Evolutionary conservation across 2,329 filamentous ascomycete genomes (phyloP).

Genomic region (Ilyonectria robusta): DNA sequence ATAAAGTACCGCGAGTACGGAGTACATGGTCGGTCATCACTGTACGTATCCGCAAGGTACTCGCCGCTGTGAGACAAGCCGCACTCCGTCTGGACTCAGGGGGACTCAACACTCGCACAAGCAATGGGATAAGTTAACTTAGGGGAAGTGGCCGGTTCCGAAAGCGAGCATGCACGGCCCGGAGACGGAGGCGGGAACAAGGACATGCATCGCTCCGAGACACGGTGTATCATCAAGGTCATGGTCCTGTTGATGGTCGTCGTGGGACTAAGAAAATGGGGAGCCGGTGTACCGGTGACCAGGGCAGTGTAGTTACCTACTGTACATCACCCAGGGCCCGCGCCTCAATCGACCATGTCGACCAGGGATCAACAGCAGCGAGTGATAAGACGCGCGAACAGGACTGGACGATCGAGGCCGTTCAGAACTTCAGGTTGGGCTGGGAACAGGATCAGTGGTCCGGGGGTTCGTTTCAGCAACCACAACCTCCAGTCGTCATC

Average conservation of each 20-base stretch:
- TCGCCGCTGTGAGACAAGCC: not conserved
- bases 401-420: not conserved
- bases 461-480: slow-evolving; percentile 1
- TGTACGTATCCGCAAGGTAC: not conserved
- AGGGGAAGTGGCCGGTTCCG: not conserved
- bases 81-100: not conserved
- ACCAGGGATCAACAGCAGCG: not conserved
- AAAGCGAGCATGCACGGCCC: slow-evolving; percentile 12
- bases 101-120: not conserved
- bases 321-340: not conserved
- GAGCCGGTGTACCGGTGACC: slow-evolving; percentile 23
- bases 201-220: slow-evolving; percentile 12
- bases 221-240: not conserved
- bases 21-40: not conserved
- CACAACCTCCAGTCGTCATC: not conserved
- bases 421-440: not conserved
- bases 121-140: not conserved
- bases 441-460: not conserved
- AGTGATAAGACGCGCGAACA: not conserved
- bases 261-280: not conserved
- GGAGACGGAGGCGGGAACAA: slow-evolving; percentile 23
- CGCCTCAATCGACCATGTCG: not conserved
- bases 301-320: not conserved
- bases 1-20: not conserved
- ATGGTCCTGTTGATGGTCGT: not conserved